Base-by-base conservation (phyloP, 352 stramenopile genomes). In the Pythium guiyangense region DNA sequence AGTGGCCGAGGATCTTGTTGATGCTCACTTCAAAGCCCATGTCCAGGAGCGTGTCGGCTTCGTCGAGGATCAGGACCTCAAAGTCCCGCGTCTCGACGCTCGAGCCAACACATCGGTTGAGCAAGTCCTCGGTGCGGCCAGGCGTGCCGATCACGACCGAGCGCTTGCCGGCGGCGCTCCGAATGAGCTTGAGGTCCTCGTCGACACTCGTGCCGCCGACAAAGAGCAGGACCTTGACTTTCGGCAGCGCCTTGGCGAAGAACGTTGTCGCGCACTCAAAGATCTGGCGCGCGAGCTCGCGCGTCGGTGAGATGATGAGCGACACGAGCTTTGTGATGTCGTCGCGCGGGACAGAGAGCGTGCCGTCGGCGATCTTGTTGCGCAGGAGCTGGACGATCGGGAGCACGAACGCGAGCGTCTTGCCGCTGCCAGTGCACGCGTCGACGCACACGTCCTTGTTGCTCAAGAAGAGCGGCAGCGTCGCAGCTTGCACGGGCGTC, bases 21-120 rank as follows among this genome's bases (percentile, higher is more conserved):
- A 99, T 84, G 49, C 92, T 96, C 14, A 96, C 83, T 64, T 98
- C 89, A 63, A 99, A 99, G 57, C 96, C 96, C 82, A 99, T 98
- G 71, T 98, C 96, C 39, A 99, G 79, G 39, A 99, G 65, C 25
- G 96, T 98, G 66, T 99, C 98, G n/a, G 96, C 97, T 71, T 99
- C 97, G 71, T 99, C 97, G 34, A 99, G 69, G 49, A 99, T 97
- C 22, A 99, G 77, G 34, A 98, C 90, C 63, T 99, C 96, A 52
- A 99, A 90, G 71, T 98, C 88, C 35, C 82, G 86, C 17, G 89
- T 80, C 62, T 98, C 90, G 43, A 98, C 58, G 17, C 66, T 81
- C 34, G 69, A 75, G 57, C 76, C 74, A 22, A 82, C 74, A 57
- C 80, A 97, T 73, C 73, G 77, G 54, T 86, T 92, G 65, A 88